Evolutionary conservation across 2,329 filamentous ascomycete genomes (phyloP), one percentile per base, ranked within the genome.

Genomic region (Aureobasidium leucospermi): DNA sequence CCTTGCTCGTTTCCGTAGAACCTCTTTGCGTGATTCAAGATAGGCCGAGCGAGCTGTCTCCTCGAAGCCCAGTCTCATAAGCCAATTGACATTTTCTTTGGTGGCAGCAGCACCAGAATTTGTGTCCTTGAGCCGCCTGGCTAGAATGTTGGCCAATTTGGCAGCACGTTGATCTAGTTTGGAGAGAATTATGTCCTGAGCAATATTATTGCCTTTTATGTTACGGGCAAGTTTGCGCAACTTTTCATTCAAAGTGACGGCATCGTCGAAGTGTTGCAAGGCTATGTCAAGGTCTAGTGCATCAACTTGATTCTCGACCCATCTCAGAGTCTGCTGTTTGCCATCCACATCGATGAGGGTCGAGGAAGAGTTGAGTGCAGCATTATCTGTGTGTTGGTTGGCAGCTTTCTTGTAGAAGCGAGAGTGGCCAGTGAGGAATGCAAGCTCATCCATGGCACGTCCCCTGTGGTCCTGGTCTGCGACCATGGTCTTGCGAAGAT

Each of bases 281-380:
- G 94, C 93, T 67, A 99, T 92, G 67, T 96, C 88, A 67, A 97
- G 97, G 69, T 99, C 94, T 6, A 99, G 83, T 69, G 96, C 90
- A 69, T 99, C 94, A 72, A 99, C 89, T 74, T 97, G 90, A 56
- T 86, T 85, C 71, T 99, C 94, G 0, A 99, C 90, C 90, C 90
- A 96, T 57, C 93, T 88, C 48, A 99, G 81, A 70, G 94, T 96
- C 70, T 97, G 90, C 72, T 96, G 92, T 68, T 96, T 96, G 51
- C 94, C 94, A 68, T 97, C 94, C 13, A 96, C 90, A 67, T 99
- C 94, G 65, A 99, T 92, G 59, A 96, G 83, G 76, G 96, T 88
- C 62, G 67, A 68, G 43, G 67, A 67, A 45, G 66, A 68, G 32
- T 69, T 61, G 29, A 60, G 64, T 16, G 71, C 58, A 16, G 32